These are phyloP conservation scores for Apiotrichum gracile DNA, from an alignment of 1,284 basidiomycete species.

Conservation along the genomic window DNA sequence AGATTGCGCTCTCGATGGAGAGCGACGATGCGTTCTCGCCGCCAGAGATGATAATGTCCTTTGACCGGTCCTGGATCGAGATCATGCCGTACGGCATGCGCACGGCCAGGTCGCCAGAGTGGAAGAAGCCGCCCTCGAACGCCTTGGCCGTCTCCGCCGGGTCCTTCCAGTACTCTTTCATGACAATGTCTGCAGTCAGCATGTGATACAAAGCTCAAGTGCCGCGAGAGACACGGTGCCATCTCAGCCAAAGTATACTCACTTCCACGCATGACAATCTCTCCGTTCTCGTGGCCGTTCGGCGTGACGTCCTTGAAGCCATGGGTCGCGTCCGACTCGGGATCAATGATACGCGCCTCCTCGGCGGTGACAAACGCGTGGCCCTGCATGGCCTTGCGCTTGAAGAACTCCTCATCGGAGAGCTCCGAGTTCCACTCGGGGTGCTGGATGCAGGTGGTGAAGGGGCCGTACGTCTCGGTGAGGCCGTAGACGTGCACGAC, in stretches of 20 bases:
- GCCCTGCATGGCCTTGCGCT: slow-evolving; percentile 21
- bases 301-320: slow-evolving; percentile 13
- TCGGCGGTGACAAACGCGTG: slow-evolving; percentile 12
- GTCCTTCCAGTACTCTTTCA: slow-evolving; percentile 68
- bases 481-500: slow-evolving; percentile 56
- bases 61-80: slow-evolving; percentile 38
- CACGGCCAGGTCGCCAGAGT: slow-evolving; percentile 74
- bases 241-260: too few species aligned
- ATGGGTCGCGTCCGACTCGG: slow-evolving; percentile 6
- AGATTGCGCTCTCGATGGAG: slow-evolving; percentile 73
- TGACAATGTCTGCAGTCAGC: slow-evolving; percentile 3
- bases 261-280: slow-evolving; percentile 18
- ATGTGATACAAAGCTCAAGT: neutral
- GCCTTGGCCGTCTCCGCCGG: slow-evolving; percentile 61
- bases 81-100: slow-evolving; percentile 79
- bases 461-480: slow-evolving; percentile 19
- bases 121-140: slow-evolving; percentile 71
- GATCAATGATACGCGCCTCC: slow-evolving; percentile 13
- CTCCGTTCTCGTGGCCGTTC: slow-evolving; percentile 17
- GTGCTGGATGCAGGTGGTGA: slow-evolving; percentile 13
- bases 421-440: slow-evolving; percentile 11
- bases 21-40: slow-evolving; percentile 84
- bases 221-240: too few species aligned
- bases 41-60: slow-evolving; percentile 82
- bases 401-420: slow-evolving; percentile 15